phyloP scores from a whole-genome alignment of 768 basidiomycete species.

The Tulasnella sp. region DNA sequence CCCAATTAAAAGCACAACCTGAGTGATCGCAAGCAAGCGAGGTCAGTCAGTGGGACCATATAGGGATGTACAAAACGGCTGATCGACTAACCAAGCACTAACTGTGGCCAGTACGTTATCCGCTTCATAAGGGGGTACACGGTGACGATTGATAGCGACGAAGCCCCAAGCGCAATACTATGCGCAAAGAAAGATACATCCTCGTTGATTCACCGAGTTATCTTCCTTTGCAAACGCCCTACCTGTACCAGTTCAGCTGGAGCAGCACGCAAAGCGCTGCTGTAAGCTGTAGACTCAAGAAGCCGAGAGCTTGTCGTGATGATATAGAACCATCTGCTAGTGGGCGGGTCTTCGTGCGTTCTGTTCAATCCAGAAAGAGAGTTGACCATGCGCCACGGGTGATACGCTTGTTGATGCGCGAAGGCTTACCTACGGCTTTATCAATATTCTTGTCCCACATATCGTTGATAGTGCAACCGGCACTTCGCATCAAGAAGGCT shows the following conservation, averaged over 20 bases:
- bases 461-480: constrained; percentile 98
- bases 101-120: constrained; percentile 93
- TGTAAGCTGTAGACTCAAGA: constrained; percentile 72
- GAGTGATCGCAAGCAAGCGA: neutral
- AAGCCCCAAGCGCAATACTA: constrained; percentile 85
- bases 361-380: constrained; percentile 31
- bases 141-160: constrained; percentile 76
- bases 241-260: constrained; percentile 96
- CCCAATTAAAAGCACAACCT: constrained; percentile 98
- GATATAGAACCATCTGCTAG: constrained; percentile 76
- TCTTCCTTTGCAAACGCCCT: neutral
- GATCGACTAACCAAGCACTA: constrained; percentile 62
- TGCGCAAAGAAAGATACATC: neutral
- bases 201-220: neutral
- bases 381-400: too few species aligned
- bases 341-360: constrained; percentile 77
- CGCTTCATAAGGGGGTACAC: constrained; percentile 97
- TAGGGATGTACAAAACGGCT: neutral
- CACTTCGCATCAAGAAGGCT: constrained; percentile 91
- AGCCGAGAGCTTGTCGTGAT: constrained; percentile 59
- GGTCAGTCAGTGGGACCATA: neutral
- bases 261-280: constrained; percentile 75
- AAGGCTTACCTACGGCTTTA: constrained; percentile 67
- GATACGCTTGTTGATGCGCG: neutral
- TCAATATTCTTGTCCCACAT: constrained; percentile 96